Conservation (phyloP, 306 rosid species). For the Inga laurina region DNA sequence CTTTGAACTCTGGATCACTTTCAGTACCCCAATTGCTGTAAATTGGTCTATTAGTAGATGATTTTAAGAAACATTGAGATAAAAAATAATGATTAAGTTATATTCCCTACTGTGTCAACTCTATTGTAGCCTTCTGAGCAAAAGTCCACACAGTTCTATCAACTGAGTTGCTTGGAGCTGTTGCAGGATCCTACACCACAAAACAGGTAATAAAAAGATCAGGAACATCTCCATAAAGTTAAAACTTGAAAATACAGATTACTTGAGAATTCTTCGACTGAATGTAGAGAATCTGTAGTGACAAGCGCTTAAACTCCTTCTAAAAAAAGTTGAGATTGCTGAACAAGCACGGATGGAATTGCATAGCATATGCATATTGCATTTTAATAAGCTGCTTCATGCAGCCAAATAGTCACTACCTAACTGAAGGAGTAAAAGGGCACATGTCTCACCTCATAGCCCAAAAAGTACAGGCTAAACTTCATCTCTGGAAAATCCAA, state of each 20-base stretch:
- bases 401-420: constrained; percentile 24
- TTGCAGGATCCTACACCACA: constrained; percentile 53
- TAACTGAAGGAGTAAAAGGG: not conserved
- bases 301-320: not conserved
- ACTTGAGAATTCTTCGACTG: not conserved
- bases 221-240: constrained; percentile 21
- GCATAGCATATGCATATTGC: not conserved
- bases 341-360: not conserved
- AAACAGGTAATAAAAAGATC: constrained; percentile 22
- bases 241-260: not conserved
- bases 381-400: constrained; percentile 25
- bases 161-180: constrained; percentile 64
- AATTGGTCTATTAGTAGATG: constrained; percentile 33
- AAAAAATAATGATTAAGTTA: constrained; percentile 7
- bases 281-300: not conserved
- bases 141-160: constrained; percentile 92
- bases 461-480: constrained; percentile 89
- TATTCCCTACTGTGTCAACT: constrained; percentile 79
- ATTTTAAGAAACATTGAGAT: not conserved
- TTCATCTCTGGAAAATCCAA: constrained; percentile 90
- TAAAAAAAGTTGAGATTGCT: constrained; percentile 9
- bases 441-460: constrained; percentile 69
- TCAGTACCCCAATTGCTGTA: constrained; percentile 98
- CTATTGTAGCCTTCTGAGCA: constrained; percentile 86
- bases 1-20: constrained; percentile 95